Percentiles rank a stretch among this genome's conserved stretches.
Conservation (phyloP, 345 rosid genomes). For the Cardamine resedifolia region DNA sequence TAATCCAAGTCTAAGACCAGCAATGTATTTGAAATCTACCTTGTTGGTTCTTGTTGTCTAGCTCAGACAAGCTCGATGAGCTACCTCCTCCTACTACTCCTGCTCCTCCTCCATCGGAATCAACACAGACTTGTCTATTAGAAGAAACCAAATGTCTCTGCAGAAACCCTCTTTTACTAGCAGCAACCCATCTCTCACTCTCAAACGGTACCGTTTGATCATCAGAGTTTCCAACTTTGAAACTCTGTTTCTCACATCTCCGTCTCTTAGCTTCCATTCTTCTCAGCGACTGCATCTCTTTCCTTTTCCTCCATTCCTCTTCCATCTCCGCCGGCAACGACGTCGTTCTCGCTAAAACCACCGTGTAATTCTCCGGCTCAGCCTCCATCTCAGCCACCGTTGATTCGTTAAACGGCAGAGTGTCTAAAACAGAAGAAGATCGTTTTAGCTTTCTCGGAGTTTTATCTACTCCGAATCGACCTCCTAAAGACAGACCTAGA, state of each 20-base stretch:
- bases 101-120: slow-evolving; percentile 39
- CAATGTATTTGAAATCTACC: slow-evolving; percentile 38
- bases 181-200: slow-evolving; percentile 45
- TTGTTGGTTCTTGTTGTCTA: slow-evolving; percentile 62
- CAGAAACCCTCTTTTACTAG: slow-evolving; percentile 37
- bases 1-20: not conserved
- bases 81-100: slow-evolving; percentile 46
- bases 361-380: slow-evolving; percentile 43
- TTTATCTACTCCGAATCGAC: slow-evolving; percentile 84
- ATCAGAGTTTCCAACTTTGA: slow-evolving; percentile 36
- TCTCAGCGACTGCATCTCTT: slow-evolving; percentile 73
- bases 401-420: slow-evolving; percentile 18
- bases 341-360: slow-evolving; percentile 64
- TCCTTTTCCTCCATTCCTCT: slow-evolving; percentile 92
- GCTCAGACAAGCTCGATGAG: slow-evolving; percentile 65
- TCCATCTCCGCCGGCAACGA: slow-evolving; percentile 88
- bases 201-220: slow-evolving; percentile 41
- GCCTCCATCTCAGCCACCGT: slow-evolving; percentile 9
- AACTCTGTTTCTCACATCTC: slow-evolving; percentile 77
- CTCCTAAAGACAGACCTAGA: slow-evolving; percentile 86
- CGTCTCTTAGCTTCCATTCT: slow-evolving; percentile 89
- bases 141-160: slow-evolving; percentile 51
- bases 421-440: slow-evolving; percentile 74
- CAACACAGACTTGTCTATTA: slow-evolving; percentile 47
- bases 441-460: slow-evolving; percentile 54